Conservation (phyloP, 169 alveolate species). For the Eimeria praecox region DNA sequence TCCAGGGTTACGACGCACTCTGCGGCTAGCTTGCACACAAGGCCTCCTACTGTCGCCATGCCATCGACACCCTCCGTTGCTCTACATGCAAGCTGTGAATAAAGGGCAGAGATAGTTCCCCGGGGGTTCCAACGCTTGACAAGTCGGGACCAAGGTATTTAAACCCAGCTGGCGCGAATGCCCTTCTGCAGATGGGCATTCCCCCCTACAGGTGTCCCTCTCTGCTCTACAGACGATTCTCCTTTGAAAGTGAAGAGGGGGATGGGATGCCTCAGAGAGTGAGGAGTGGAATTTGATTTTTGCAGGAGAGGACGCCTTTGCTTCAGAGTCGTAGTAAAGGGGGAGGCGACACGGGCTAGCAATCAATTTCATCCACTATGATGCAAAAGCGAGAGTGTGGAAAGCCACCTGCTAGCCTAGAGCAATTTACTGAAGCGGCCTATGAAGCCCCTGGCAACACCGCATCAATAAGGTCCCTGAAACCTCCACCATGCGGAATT, state of each 20-base stretch:
- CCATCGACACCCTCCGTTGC: neutral
- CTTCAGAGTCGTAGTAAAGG: neutral
- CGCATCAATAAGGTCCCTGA: neutral
- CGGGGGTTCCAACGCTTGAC: no score
- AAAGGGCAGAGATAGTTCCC: neutral
- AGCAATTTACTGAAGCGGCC: neutral
- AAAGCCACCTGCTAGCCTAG: neutral
- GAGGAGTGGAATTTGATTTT: neutral
- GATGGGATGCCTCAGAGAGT: neutral
- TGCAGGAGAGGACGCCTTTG: neutral
- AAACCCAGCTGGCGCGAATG: neutral
- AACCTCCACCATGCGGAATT: neutral
- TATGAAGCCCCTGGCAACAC: neutral
- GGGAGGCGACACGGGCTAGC: neutral
- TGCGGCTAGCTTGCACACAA: neutral
- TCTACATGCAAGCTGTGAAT: neutral
- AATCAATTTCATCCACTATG: neutral
- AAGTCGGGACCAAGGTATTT: neutral
- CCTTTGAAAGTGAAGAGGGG: neutral
- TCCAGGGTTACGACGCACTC: neutral
- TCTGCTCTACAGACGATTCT: neutral
- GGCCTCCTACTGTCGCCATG: neutral
- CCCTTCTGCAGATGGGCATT: neutral
- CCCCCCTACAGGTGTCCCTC: neutral
- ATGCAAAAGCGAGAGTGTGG: neutral